A percentile compares a stretch with the other conserved stretches of the same genome.
phyloP scores from a whole-genome alignment of 495 filamentous ascomycete genomes.

The Massariosphaeria phaeospora region DNA sequence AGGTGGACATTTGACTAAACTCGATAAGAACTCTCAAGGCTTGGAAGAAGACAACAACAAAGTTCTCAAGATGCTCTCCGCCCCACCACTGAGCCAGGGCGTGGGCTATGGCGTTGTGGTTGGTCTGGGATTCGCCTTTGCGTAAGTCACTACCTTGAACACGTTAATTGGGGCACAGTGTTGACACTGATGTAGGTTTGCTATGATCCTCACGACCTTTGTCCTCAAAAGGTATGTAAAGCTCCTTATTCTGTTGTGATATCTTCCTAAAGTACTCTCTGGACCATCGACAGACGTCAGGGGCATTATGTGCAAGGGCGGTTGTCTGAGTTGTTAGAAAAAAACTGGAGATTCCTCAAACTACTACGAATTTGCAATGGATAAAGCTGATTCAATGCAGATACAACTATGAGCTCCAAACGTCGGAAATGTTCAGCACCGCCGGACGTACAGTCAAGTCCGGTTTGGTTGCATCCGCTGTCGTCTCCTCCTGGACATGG shows the following conservation, averaged over 20 bases:
- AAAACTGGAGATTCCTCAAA: background rate
- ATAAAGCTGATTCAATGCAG: constrained; percentile 36
- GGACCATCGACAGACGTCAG: too few species aligned
- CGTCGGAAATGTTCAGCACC: constrained; percentile 95
- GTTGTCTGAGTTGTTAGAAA: background rate
- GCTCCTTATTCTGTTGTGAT: background rate
- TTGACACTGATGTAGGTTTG: constrained; percentile 27
- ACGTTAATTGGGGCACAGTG: background rate
- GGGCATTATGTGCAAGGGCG: background rate
- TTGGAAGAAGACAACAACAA: background rate
- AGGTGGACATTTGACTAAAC: background rate
- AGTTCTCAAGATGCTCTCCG: background rate
- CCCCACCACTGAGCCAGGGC: constrained; percentile 25
- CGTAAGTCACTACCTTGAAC: constrained; percentile 25
- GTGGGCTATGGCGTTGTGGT: constrained; percentile 40
- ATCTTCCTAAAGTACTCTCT: too few species aligned
- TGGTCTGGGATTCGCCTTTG: constrained; percentile 39
- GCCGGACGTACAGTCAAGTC: constrained; percentile 92
- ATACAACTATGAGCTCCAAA: constrained; percentile 92
- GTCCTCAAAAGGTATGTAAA: constrained; percentile 36
- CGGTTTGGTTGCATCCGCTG: constrained; percentile 89
- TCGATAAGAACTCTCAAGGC: background rate
- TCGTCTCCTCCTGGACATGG: constrained; percentile 96
- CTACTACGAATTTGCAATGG: background rate
- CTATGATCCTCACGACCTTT: constrained; percentile 42